Base-by-base conservation (phyloP, 2,329 filamentous ascomycete genomes). In the Cladosporium halotolerans region DNA sequence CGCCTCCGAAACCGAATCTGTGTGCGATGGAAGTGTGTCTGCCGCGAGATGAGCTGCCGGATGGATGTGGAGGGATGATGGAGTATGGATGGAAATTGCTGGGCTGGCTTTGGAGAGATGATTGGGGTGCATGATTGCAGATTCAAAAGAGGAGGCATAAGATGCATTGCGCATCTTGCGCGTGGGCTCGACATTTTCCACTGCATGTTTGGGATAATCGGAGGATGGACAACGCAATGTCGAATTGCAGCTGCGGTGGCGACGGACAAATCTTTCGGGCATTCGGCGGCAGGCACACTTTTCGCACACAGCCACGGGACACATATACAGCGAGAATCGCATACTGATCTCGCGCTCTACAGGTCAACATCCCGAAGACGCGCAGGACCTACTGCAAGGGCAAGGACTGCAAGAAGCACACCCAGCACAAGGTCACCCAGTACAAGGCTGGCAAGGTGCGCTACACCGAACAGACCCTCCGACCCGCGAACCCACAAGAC, bases 321-420 rank as follows among this genome's bases (percentile, higher is more conserved):
- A 51, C 19, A 38, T 4, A n/a, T 31, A 14, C 45, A 49, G 43
- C 28, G 32, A 49, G 45, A 23, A 38, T 36, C 28, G 7, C 13
- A 42, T 19, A 43, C 49, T 56, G 51, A 55, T 59, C 54, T 52
- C 34, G 45, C 42, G 64, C 42, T n/a, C 45, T 32, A 53, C 51
- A 92, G 91, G 90, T 96, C 82, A 96, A 96, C 88, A 88, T 96
- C 81, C 90, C 91, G 73, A 96, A 96, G 83, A 96, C 90, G 76
- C 85, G 90, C 75, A 88, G 89, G 81, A 96, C 91, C 77, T 96
- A 90, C 82, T 95, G 89, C 89, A 95, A 95, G 83, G 88, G 88
- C 82, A 91, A 87, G 82, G 84, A 89, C 72, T 95, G 90, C 88
- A 81, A 81, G 71, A 78, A 78, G 74, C 76, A 75, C 69, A 83